These are phyloP conservation scores for Williopsis jadinii DNA, from an alignment of 1,139 yeast genomes.

Conservation along the genomic window DNA sequence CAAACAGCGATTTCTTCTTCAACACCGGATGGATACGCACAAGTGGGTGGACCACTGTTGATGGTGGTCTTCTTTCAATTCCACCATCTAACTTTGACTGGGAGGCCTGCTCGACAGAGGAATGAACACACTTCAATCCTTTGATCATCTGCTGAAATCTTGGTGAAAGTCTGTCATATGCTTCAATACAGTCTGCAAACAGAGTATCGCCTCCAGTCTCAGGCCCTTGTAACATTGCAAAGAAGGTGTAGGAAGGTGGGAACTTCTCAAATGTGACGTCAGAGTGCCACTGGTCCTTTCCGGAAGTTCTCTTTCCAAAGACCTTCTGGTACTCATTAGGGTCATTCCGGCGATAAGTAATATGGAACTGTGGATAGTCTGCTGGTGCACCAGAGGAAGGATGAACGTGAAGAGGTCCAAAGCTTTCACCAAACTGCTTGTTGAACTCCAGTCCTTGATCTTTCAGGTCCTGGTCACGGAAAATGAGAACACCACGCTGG, in stretches of 20 bases:
- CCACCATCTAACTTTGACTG: constrained; percentile 49
- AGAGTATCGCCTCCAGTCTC: constrained; percentile 70
- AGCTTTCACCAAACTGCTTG: constrained; percentile 51
- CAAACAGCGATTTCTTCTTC: constrained; percentile 50
- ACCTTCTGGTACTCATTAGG: constrained; percentile 24
- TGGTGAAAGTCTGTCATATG: constrained; percentile 65
- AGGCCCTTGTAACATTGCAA: constrained; percentile 56
- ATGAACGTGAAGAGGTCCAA: constrained; percentile 66
- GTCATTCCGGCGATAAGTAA: constrained; percentile 48
- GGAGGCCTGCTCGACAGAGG: constrained; percentile 63
- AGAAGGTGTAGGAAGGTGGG: constrained; percentile 62
- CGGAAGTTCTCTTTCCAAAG: constrained; percentile 34
- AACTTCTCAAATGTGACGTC: constrained; percentile 67
- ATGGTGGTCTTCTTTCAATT: constrained; percentile 56
- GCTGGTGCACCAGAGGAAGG: constrained; percentile 69
- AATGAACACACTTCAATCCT: constrained; percentile 55
- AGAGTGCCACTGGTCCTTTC: constrained; percentile 57
- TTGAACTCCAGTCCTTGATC: constrained; percentile 48
- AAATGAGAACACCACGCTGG: constrained; percentile 61
- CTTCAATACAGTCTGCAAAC: constrained; percentile 56
- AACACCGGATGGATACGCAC: constrained; percentile 66
- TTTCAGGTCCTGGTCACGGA: constrained; percentile 60
- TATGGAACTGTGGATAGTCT: constrained; percentile 51
- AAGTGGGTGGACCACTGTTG: constrained; percentile 55
- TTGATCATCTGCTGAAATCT: constrained; percentile 47